These are phyloP conservation scores for Schoenoplectus tabernaemontani DNA, from an alignment of 202 grass and related monocot species.

Conservation along the genomic window DNA sequence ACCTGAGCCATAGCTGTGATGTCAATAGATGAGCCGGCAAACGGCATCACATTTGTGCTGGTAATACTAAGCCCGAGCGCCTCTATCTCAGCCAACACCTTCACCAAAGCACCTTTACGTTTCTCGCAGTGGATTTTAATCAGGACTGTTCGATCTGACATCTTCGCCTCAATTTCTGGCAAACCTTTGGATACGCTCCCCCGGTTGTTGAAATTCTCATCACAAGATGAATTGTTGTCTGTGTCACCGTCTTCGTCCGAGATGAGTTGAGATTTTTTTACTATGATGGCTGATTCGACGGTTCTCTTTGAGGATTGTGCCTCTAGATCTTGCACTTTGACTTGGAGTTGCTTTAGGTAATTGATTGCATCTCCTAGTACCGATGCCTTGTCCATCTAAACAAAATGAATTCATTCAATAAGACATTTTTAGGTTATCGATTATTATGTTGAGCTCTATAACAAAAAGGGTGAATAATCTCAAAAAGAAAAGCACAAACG, in stretches of 20 bases:
- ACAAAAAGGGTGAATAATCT: too few species aligned
- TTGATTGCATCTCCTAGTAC: slow-evolving; percentile 90
- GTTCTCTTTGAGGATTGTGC: slow-evolving; percentile 41
- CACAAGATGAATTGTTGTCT: slow-evolving; percentile 35
- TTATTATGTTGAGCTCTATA: neutral
- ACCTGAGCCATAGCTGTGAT: slow-evolving; percentile 77
- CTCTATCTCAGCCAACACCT: slow-evolving; percentile 59
- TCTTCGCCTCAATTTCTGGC: slow-evolving; percentile 76
- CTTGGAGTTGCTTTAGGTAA: slow-evolving; percentile 76
- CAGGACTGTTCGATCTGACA: slow-evolving; percentile 56
- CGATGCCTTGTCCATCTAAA: slow-evolving; percentile 91
- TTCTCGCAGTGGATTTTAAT: slow-evolving; percentile 95
- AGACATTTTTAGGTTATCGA: neutral
- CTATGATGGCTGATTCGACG: slow-evolving; percentile 66
- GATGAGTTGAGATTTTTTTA: slow-evolving; percentile 56
- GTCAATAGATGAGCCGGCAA: slow-evolving; percentile 57
- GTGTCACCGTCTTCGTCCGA: slow-evolving; percentile 34
- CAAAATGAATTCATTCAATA: neutral
- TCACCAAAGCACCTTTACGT: slow-evolving; percentile 54
- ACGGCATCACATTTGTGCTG: slow-evolving; percentile 77
- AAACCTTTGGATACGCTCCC: slow-evolving; percentile 2
- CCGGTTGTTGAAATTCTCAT: slow-evolving; percentile 41
- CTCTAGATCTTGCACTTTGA: slow-evolving; percentile 60
- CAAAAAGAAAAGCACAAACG: neutral
- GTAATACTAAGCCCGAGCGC: slow-evolving; percentile 49